Base-by-base conservation (phyloP, 2,329 filamentous ascomycete genomes). In the Trichoderma asperellum region DNA sequence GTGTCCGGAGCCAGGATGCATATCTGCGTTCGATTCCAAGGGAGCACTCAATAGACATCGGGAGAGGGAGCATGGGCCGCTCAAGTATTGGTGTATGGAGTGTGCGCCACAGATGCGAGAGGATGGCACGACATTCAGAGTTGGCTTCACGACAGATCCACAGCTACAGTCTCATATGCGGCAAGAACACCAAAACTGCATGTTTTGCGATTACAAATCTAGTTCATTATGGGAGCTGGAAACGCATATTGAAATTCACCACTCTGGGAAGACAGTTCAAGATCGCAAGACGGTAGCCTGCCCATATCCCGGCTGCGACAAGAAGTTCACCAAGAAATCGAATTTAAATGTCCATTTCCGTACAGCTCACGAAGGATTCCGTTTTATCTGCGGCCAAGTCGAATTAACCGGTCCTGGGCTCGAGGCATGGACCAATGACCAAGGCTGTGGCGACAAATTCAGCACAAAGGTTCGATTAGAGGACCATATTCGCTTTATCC, bases 311-410 rank as follows among this genome's bases (percentile, higher is more conserved):
- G 90, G 86, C 27, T 97, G 94, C 78, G 84, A 82, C 68, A 92
- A 92, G 76, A 88, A 84, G 66, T 97, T 97, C 79, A 94, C 92
- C 21, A 92, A 91, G 76, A 89, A 87, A 71, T 91, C 91, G n/a
- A 97, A 97, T 74, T 84, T 97, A 63, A 92, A 90, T 18, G 88
- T 90, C 0, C 95, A 98, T 76, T 84, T 95, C 67, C 89, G 91
- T 69, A 90, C 88, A 12, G 89, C 91, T 0, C 95, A 97, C 76
- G 86, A 93, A 73, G 91, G 92, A 21, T 83, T 89, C 73, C 89
- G 89, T 11, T 97, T 92, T 76, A 83, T 92, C n/a, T 97, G 95
- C 75, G 92, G 92, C 18, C 81, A 89, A 59, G 86, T 89, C 12
- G 88, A 91, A 73, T 81, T 94, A 1, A 82, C 81, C 10, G 77